A percentile compares a stretch with the other conserved stretches of the same genome.
These are phyloP conservation scores for Udeniomyces megalosporus DNA, from an alignment of 768 basidiomycete species.

Conservation along the genomic window DNA sequence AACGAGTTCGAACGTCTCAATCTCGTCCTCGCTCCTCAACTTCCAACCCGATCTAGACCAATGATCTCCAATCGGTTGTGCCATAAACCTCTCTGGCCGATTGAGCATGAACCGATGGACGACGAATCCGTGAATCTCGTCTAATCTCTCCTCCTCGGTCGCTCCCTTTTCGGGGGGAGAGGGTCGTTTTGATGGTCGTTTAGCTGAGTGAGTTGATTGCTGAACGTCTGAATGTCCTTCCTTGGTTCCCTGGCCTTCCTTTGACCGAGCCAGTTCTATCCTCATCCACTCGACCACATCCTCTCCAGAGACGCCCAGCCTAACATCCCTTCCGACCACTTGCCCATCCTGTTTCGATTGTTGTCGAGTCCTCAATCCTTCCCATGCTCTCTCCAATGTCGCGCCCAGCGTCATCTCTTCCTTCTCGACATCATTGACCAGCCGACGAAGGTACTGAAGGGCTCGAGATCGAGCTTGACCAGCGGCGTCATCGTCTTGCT, in stretches of 20 bases:
- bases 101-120: conserved; percentile 25
- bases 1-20: background rate
- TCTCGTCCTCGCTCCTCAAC: background rate
- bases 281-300: conserved; percentile 35
- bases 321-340: background rate
- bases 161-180: background rate
- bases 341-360: background rate
- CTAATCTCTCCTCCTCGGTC: conserved; percentile 12
- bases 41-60: background rate
- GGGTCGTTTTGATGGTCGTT: no score
- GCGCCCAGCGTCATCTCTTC: background rate
- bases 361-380: background rate
- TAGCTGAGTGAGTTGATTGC: no score
- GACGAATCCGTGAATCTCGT: no score
- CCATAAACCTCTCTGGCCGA: conserved; percentile 21
- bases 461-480: conserved; percentile 46
- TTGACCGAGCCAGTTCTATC: conserved; percentile 13
- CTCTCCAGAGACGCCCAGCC: conserved; percentile 17
- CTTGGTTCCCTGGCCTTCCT: background rate
- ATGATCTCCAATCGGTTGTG: conserved; percentile 1
- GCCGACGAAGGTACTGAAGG: conserved; percentile 40
- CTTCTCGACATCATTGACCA: background rate
- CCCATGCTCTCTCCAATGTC: conserved; percentile 2
- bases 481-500: no score
- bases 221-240: conserved; percentile 1